Base-by-base conservation (phyloP, 2,329 filamentous ascomycete species). In the Chaetomiaceae sp. region DNA sequence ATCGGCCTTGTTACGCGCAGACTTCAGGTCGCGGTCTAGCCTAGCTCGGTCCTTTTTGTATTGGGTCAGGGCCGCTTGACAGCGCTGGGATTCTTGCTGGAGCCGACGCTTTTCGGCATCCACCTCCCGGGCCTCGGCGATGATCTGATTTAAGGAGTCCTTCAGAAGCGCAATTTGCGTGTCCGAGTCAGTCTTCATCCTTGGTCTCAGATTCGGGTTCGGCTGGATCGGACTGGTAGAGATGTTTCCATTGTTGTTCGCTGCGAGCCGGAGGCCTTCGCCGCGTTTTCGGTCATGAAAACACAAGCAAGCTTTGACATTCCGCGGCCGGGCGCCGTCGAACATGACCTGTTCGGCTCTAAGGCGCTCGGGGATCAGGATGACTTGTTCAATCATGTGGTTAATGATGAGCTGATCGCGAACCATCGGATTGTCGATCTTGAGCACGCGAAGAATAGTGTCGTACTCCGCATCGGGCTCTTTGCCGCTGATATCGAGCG, bases 391-490 rank as follows among this genome's bases (percentile, higher is more conserved):
- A 42, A 96, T 88, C 6, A 70, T 68, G 56, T 88, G 77, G 51
- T 83, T 84, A 62, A 97, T 93, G 58, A 98, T 84, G 38, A 97
- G 70, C 49, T 89, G 83, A 50, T 88, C 85, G 40, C 82, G 82
- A 17, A 96, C 83, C 35, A 86, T 67, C 17, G 86, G 78, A 55
- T 91, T 81, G 50, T 93, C 86, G 51, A 97, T 86, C 65, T 88
- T 83, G 42, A 98, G 72, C 1, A 87, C 80, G 41, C 87, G 78
- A 37, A 96, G 69, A 51, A 91, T 83, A 0, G 93, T 98, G 55
- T 88, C 78, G 47, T 86, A 86, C 3, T 74, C 66, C 12, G 68
- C 51, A 52, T 87, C 83, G 1, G 93, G 93, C 61, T 97, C 89
- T 48, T 87, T 73, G n/a, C 72, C 67, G 6, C 69, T 68, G 4